A percentile compares a stretch with the other conserved stretches of the same genome.
These are phyloP conservation scores for Pseudocercospora eumusae DNA, from an alignment of 2,329 filamentous ascomycete genomes.

Conservation along the genomic window DNA sequence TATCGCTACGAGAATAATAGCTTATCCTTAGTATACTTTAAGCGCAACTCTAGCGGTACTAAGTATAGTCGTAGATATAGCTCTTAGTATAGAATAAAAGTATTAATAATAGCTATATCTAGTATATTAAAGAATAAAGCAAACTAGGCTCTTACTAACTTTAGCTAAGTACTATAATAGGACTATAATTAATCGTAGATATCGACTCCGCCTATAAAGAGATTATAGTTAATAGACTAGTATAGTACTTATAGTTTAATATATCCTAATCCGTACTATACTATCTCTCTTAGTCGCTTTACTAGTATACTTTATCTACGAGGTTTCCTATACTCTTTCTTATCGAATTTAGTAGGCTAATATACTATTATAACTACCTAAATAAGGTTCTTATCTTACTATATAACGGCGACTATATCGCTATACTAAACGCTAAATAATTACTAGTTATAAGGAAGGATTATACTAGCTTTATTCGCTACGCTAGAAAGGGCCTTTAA, in stretches of 20 bases:
- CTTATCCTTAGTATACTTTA: conserved; percentile 8
- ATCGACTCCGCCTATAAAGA: conserved; percentile 3
- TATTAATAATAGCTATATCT: conserved; percentile 14
- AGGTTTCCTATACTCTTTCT: background rate
- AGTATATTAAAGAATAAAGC: conserved; percentile 8
- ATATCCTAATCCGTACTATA: conserved; percentile 3
- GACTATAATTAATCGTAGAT: conserved; percentile 9
- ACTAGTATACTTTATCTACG: background rate
- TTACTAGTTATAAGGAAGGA: conserved; percentile 11
- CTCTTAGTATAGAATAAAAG: conserved; percentile 2
- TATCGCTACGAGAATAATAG: background rate
- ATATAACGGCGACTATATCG: background rate
- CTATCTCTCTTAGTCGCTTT: background rate
- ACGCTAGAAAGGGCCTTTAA: background rate
- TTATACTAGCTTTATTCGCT: conserved; percentile 6
- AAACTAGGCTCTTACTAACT: background rate
- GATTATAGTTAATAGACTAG: conserved; percentile 8
- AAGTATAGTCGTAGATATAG: background rate
- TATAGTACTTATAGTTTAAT: background rate
- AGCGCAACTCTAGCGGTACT: background rate
- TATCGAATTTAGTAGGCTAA: background rate
- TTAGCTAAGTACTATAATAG: conserved; percentile 10
- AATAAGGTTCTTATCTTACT: conserved; percentile 10
- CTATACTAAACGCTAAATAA: conserved; percentile 1
- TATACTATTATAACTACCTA: conserved; percentile 1